Evolutionary conservation across 495 filamentous ascomycete genomes (phyloP), one percentile per base, ranked within the genome.

Genomic region (Thozetella sp.): DNA sequence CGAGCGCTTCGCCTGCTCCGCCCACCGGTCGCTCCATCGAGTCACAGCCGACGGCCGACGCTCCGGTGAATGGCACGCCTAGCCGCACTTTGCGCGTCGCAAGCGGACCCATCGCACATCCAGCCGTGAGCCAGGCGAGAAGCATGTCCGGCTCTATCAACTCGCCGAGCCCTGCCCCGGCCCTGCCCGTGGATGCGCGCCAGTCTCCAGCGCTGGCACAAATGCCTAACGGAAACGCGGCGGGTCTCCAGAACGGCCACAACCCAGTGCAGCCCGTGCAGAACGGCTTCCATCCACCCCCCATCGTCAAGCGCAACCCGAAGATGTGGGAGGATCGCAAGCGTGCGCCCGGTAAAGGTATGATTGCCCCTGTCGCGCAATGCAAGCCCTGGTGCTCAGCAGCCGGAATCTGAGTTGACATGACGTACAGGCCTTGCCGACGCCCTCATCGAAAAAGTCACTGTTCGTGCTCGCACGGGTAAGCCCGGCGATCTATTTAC

Each of bases 361-460:
- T 59, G n/a, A 24, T 34, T 22, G 19, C 19, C 26, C 20, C 56
- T 9, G 46, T 51, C 9, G 13, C 20, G 22, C 4, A n/a, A 37
- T 53, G 1, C 43, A 1, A 2, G 24, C 53, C 2, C 2, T 23
- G 24, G 25, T 26, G 15, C 10, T 12, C 0, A 22, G 24, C n/a
- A n/a, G n/a, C n/a, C n/a, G 25, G 46, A 46, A 53, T 50, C 25
- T 45, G 25, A 54, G 60, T 43, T 67, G 69, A 59, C 40, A 63
- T 25, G 30, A 60, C 51, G 11, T 25, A 2, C 58, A 69, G 74
- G 68, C 54, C 30, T 61, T 13, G 53, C 66, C 30, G 83, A 89
- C 65, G 86, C 90, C 17, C 75, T 93, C 43, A 84, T 93, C 56
- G 80, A 80, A 25, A 90, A 84, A 53, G 69, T 93, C 43, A 77